Evolutionary conservation across 768 basidiomycete species (phyloP).

Genomic region (Hygrocybe punicea): DNA sequence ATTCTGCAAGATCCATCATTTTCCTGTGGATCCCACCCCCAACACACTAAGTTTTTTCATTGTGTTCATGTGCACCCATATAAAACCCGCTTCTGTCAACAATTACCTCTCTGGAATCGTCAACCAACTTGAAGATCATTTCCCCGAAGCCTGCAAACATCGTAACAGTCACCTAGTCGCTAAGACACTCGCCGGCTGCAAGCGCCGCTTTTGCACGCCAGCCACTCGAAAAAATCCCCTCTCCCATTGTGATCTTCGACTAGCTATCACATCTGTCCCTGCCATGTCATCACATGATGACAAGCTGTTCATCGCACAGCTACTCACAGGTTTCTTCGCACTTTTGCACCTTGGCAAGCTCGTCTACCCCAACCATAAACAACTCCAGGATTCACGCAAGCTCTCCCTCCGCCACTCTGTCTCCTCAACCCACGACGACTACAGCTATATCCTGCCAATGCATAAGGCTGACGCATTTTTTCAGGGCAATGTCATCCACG

Average conservation of each 20-base stretch:
- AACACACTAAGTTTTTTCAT: constrained; percentile 31
- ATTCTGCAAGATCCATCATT: constrained; percentile 20
- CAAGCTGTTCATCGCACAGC: constrained; percentile 15
- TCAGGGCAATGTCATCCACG: constrained; percentile 23
- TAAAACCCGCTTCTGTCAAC: constrained; percentile 18
- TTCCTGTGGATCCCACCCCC: constrained; percentile 22
- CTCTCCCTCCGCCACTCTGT: neutral
- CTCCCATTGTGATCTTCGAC: constrained; percentile 4
- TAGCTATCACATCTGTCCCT: neutral
- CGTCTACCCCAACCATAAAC: neutral
- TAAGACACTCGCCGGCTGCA: constrained; percentile 9
- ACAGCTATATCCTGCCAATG: neutral
- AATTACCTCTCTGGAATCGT: constrained; percentile 25
- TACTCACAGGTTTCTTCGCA: constrained; percentile 16
- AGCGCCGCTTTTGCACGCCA: neutral
- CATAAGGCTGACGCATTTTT: constrained; percentile 40
- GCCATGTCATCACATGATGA: constrained; percentile 19
- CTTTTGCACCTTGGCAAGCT: constrained; percentile 1
- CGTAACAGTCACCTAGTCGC: constrained; percentile 6
- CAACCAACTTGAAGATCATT: constrained; percentile 17
- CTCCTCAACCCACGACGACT: neutral
- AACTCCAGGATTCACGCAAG: neutral
- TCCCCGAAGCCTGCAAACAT: constrained; percentile 9
- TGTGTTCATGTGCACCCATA: constrained; percentile 27
- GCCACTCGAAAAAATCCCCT: constrained; percentile 9